These are phyloP conservation scores for Gautieria morchelliformis DNA, from an alignment of 768 basidiomycete species.

Conservation along the genomic window DNA sequence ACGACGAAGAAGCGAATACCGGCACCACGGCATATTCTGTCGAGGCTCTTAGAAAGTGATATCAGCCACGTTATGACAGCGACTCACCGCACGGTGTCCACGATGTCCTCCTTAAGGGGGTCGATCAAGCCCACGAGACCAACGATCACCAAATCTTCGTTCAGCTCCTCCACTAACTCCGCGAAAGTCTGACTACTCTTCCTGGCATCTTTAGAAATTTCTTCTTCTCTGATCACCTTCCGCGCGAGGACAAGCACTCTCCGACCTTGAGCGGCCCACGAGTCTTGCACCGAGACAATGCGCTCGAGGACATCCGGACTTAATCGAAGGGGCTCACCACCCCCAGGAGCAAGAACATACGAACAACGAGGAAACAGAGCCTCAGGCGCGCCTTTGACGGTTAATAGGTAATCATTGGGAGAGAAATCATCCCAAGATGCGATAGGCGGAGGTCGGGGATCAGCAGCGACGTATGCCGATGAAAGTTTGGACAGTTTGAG, in stretches of 20 bases:
- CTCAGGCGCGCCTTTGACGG: constrained; percentile 46
- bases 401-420: constrained; percentile 21
- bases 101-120: constrained; percentile 46
- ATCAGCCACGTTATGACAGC: background rate
- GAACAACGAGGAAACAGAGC: constrained; percentile 34
- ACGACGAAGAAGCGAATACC: constrained; percentile 59
- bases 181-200: constrained; percentile 30
- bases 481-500: constrained; percentile 30
- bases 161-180: constrained; percentile 31
- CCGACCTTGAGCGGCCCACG: constrained; percentile 45
- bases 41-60: background rate
- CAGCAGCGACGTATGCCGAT: background rate
- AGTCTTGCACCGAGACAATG: constrained; percentile 31
- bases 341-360: constrained; percentile 27
- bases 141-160: constrained; percentile 40
- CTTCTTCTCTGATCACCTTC: constrained; percentile 26
- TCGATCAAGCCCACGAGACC: constrained; percentile 55
- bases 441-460: constrained; percentile 15
- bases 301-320: constrained; percentile 17
- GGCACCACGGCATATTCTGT: constrained; percentile 38
- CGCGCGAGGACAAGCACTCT: constrained; percentile 54
- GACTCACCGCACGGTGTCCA: constrained; percentile 30
- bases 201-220: constrained; percentile 21
- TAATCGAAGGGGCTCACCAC: constrained; percentile 26
- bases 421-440: constrained; percentile 20